These are phyloP conservation scores for Taphrina deformans DNA, from an alignment of 1,139 yeast species.

Conservation along the genomic window DNA sequence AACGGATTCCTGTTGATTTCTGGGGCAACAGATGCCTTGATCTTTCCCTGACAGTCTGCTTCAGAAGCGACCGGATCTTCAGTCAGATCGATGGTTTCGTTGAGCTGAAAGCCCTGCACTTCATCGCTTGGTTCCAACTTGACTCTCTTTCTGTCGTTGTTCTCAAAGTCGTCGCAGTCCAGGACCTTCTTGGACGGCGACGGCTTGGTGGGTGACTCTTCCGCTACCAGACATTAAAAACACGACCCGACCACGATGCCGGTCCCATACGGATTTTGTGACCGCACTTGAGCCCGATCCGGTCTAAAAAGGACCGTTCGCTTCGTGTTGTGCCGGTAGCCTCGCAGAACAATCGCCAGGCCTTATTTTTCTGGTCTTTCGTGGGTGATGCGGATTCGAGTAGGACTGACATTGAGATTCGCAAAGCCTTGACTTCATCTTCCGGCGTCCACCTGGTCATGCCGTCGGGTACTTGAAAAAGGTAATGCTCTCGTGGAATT, in stretches of 20 bases:
- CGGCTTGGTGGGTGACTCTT: not conserved
- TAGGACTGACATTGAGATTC: not conserved
- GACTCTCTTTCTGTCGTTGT: not conserved
- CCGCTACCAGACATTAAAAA: no score
- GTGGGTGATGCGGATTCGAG: not conserved
- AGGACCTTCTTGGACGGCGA: not conserved
- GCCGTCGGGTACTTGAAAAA: no score
- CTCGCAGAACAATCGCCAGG: not conserved
- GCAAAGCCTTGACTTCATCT: not conserved
- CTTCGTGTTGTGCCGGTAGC: not conserved
- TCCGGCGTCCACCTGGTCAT: not conserved
- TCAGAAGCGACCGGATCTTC: not conserved
- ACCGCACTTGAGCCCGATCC: not conserved
- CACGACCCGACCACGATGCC: no score
- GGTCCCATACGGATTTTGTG: not conserved
- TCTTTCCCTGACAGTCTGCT: no score
- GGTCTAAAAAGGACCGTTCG: not conserved
- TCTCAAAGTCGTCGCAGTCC: not conserved
- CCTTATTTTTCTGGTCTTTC: not conserved
- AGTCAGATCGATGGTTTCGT: not conserved
- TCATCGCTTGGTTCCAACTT: not conserved
- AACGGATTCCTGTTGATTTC: no score
- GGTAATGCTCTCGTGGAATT: no score
- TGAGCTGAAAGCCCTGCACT: not conserved
- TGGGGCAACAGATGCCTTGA: no score